Evolutionary conservation across 2,329 filamentous ascomycete species (phyloP), one percentile per base, ranked within the genome.

Genomic region (Fusarium pininemorale): DNA sequence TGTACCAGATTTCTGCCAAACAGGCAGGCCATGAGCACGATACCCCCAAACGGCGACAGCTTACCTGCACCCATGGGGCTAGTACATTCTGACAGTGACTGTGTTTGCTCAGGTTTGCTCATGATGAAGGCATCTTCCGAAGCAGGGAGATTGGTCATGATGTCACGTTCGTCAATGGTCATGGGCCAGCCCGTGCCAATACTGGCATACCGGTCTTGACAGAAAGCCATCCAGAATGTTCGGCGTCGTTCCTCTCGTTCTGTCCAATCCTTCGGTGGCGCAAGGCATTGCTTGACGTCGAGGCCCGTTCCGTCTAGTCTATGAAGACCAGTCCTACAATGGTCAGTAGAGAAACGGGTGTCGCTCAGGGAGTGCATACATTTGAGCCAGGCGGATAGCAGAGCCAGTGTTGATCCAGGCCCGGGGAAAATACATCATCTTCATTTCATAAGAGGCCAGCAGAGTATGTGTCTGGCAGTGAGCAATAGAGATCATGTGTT

Each of bases 141-240:
- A 4, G 92, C 85, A 6, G 96, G 96, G 32, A 99, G 86, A 75
- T 95, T 93, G 30, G 95, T 97, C 84, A 93, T 87, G 75, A 98
- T 94, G 85, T 99, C 96, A 80, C 89, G 90, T 83, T 99, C 96
- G 74, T 98, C 96, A 62, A 98, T 90, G 2, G 90, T 91, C 93
- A 98, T 96, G 2, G 96, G 96, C 96, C 96, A 98, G 12, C 96
- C 96, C 5, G 96, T 98, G 39, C 96, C 96, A 64, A 98, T 96
- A 78, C 95, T 98, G 11, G 95, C 94, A 83, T 98, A 98, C 59
- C 96, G 90, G 79, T 98, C 96, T 72, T 95, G 86, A 76, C 92
- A 94, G 79, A 98, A 98, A 7, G 93, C 90, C 90, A 96, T 92
- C 96, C 96, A 99, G 76, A 98, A 98, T 0, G 95, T 97, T 73